Percentiles rank a stretch among this genome's conserved stretches.
phyloP scores from a whole-genome alignment of 2,329 filamentous ascomycete genomes.

The Calonectria montana region DNA sequence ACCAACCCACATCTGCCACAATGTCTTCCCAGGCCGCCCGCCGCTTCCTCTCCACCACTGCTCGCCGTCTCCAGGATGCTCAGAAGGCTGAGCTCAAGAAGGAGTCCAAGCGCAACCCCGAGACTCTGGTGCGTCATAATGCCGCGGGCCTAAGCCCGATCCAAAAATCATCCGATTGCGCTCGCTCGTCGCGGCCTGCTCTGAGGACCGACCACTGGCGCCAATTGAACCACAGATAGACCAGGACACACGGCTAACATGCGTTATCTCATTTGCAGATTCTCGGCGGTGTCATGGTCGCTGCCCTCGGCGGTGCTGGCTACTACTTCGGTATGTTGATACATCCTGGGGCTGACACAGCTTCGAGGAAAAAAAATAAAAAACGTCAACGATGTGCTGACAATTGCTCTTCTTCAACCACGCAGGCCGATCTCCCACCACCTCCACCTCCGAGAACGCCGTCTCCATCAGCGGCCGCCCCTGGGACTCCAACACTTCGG shows the following conservation, averaged over 20 bases:
- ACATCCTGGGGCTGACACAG: constrained; percentile 14
- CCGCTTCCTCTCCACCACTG: constrained; percentile 65
- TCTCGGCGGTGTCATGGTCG: constrained; percentile 90
- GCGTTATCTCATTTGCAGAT: constrained; percentile 66
- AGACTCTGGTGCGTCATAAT: constrained; percentile 58
- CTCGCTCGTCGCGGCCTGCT: neutral
- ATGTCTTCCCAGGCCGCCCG: constrained; percentile 70
- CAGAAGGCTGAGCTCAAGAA: constrained; percentile 63
- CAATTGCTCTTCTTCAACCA: constrained; percentile 11
- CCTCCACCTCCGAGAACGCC: constrained; percentile 81
- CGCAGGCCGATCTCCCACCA: constrained; percentile 84
- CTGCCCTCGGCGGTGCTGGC: constrained; percentile 87
- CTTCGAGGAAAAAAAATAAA: constrained; percentile 5
- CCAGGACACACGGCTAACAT: constrained; percentile 28
- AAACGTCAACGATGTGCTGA: constrained; percentile 33
- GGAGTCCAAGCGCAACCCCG: constrained; percentile 67
- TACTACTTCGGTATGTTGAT: constrained; percentile 80
- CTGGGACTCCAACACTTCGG: constrained; percentile 79
- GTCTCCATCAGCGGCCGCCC: constrained; percentile 89
- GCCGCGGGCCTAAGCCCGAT: constrained; percentile 20
- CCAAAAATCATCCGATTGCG: constrained; percentile 21
- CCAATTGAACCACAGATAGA: neutral
- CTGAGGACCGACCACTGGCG: neutral
- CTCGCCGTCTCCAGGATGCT: constrained; percentile 61
- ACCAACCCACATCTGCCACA: constrained; percentile 43